These are phyloP conservation scores for Syzygium oleosum DNA, from an alignment of 345 rosid genomes.

Conservation along the genomic window DNA sequence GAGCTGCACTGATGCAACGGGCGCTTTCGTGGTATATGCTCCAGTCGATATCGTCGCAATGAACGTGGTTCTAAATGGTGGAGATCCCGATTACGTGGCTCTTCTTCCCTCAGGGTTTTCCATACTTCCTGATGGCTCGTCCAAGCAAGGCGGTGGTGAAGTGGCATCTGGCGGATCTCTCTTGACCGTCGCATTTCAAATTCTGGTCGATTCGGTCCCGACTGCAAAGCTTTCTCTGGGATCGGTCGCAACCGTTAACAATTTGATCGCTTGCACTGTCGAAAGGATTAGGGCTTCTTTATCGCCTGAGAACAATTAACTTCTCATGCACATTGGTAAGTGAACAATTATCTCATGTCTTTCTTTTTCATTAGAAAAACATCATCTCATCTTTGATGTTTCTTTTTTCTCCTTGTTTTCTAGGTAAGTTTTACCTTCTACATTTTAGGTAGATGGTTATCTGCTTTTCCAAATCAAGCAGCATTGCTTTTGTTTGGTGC, in stretches of 20 bases:
- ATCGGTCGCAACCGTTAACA: conserved; percentile 79
- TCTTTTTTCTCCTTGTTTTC: background rate
- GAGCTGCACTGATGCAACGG: conserved; percentile 41
- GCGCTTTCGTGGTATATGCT: conserved; percentile 51
- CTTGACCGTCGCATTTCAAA: conserved; percentile 69
- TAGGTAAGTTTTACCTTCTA: background rate
- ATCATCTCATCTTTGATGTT: background rate
- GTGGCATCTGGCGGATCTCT: conserved; percentile 46
- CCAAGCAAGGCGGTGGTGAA: background rate
- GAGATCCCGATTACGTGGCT: conserved; percentile 44
- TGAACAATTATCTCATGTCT: background rate
- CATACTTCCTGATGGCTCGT: conserved; percentile 43
- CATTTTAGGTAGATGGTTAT: background rate
- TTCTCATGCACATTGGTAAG: background rate
- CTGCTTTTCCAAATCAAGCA: background rate
- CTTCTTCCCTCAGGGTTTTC: conserved; percentile 62
- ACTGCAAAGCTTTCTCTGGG: conserved; percentile 54
- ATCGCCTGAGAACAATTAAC: conserved; percentile 12
- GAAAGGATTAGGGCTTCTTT: conserved; percentile 56
- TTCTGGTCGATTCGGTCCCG: conserved; percentile 55
- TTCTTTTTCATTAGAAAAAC: background rate
- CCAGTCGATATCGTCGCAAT: conserved; percentile 42
- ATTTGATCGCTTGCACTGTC: conserved; percentile 57
- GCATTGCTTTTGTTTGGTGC: background rate
- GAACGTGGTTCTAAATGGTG: conserved; percentile 38